Conservation (phyloP, 306 rosid species). For the Begonia loranthoides region DNA sequence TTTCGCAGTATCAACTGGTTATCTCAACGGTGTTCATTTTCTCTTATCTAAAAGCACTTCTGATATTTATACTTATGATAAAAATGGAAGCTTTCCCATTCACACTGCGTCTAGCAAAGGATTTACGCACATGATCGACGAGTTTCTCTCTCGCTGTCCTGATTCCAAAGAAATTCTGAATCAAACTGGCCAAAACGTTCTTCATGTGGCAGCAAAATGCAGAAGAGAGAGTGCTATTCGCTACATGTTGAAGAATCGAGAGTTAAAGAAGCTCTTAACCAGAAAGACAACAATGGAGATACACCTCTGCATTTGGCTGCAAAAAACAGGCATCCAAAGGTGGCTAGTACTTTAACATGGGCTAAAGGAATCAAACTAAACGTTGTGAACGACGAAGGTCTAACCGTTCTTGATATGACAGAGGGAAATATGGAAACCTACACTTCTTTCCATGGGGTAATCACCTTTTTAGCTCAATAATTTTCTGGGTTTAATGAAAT, state of each 20-base stretch:
- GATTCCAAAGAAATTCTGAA: neutral
- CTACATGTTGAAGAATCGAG: neutral
- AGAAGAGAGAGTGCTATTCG: neutral
- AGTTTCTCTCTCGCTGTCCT: constrained; percentile 3
- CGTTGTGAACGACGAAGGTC: neutral
- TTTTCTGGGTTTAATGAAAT: too few relatives aligned
- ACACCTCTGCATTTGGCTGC: constrained; percentile 17
- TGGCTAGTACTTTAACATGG: constrained; percentile 6
- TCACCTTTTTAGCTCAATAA: neutral
- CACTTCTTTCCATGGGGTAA: constrained; percentile 2
- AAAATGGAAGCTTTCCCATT: constrained; percentile 2
- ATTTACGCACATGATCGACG: neutral
- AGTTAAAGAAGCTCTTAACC: neutral
- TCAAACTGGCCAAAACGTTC: constrained; percentile 4
- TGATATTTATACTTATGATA: constrained; percentile 3
- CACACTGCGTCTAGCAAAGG: constrained; percentile 10
- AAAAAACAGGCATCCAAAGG: neutral
- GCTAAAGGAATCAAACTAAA: neutral
- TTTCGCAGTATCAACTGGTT: constrained; percentile 16
- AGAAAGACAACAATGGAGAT: constrained; percentile 11
- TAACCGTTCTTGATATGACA: constrained; percentile 11
- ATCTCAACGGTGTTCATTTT: constrained; percentile 8
- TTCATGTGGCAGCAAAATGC: constrained; percentile 14
- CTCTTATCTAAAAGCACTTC: neutral
- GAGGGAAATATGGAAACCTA: neutral